Evolutionary conservation across 768 basidiomycete species (phyloP).

Genomic region (Rhodotorula graminis): DNA sequence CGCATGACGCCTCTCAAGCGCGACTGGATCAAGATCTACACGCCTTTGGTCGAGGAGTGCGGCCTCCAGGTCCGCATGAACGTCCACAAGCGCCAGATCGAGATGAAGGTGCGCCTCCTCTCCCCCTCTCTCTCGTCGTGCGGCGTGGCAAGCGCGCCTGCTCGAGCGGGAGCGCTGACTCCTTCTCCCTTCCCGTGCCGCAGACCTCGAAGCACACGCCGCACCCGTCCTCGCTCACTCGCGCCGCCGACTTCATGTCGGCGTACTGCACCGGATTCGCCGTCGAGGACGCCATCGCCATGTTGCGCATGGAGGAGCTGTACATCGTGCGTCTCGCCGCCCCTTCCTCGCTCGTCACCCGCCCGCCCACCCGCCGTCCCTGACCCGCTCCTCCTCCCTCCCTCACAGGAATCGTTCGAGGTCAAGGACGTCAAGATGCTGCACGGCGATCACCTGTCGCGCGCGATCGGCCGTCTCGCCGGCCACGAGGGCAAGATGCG

Average conservation of each 20-base stretch:
- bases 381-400: not conserved
- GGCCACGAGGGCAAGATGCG: constrained; percentile 98
- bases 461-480: constrained; percentile 98
- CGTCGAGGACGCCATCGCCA: constrained; percentile 93
- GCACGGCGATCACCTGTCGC: constrained; percentile 95
- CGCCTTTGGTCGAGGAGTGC: constrained; percentile 88
- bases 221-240: constrained; percentile 64
- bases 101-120: constrained; percentile 68
- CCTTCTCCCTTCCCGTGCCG: not conserved
- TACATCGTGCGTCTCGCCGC: constrained; percentile 65
- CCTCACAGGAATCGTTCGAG: constrained; percentile 56
- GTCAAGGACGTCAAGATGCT: constrained; percentile 99
- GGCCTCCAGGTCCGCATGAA: constrained; percentile 98
- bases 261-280: constrained; percentile 93
- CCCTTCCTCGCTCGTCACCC: not conserved
- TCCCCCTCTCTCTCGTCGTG: not conserved
- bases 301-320: constrained; percentile 89
- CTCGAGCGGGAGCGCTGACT: not conserved
- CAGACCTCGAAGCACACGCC: constrained; percentile 75
- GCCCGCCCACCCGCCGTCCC: too few relatives aligned
- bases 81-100: constrained; percentile 76
- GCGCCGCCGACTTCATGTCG: constrained; percentile 94
- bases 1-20: constrained; percentile 95
- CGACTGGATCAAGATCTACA: constrained; percentile 93
- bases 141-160: too few relatives aligned